These are phyloP conservation scores for Trametes coccinea DNA, from an alignment of 768 basidiomycete genomes.

Conservation along the genomic window DNA sequence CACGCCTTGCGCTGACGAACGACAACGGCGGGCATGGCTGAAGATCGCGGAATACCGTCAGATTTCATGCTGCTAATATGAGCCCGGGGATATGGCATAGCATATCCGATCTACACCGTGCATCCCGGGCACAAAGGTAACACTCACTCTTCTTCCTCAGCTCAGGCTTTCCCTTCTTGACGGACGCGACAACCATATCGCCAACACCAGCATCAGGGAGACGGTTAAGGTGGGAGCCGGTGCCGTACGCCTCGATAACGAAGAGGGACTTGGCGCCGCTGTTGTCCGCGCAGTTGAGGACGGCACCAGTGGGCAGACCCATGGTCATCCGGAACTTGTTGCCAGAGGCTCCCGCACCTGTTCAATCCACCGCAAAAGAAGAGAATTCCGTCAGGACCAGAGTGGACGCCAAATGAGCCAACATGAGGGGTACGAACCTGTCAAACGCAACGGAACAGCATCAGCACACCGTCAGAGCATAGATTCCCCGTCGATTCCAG, in stretches of 20 bases:
- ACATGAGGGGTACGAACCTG: constrained; percentile 22
- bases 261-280: constrained; percentile 96
- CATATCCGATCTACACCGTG: too few species aligned
- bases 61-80: not conserved
- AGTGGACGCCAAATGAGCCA: not conserved
- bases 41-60: not conserved
- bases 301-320: constrained; percentile 92
- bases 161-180: constrained; percentile 99
- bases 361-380: not conserved
- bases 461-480: constrained; percentile 18
- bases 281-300: constrained; percentile 98
- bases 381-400: constrained; percentile 10
- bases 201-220: constrained; percentile 94
- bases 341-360: constrained; percentile 72
- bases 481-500: not conserved
- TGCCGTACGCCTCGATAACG: constrained; percentile 93
- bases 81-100: too few species aligned
- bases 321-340: constrained; percentile 96
- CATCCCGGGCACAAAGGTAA: too few species aligned
- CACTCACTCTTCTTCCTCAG: constrained; percentile 97
- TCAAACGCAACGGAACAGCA: not conserved
- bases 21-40: constrained; percentile 96
- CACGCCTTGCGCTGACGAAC: constrained; percentile 98
- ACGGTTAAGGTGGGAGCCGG: constrained; percentile 95
- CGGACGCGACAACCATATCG: constrained; percentile 94